Evolutionary conservation across 352 stramenopile species (phyloP), one percentile per base, ranked within the genome.

Genomic region (Phytopythium cucurbitacearum): DNA sequence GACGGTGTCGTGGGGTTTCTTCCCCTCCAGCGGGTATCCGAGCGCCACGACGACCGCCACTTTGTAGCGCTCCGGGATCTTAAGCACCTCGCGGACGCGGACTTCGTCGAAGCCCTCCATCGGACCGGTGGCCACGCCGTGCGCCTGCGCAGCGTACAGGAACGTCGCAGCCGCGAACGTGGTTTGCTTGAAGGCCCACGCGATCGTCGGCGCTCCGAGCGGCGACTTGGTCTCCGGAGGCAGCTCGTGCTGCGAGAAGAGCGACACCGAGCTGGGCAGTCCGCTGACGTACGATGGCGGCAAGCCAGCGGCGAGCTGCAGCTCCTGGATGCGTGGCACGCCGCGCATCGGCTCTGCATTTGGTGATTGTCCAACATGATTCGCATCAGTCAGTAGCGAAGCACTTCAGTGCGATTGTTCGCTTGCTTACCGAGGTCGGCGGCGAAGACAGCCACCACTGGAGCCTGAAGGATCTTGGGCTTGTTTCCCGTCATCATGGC

Each of bases 181-280:
- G 3, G 80, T 84, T 45, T 87, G 73, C 67, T 93, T 93, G 65
- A 75, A 88, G 6, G 78, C 71, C 80, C 80, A 93, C 28, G 80
- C 80, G 40, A 82, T 69, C 3, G 73, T 73, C 7, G 78, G 73
- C 37, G 80, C 78, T 28, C 69, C 71, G 11, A 67, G 49, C 9
- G 78, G 80, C 50, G 54, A 45, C 77, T 72, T 63, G 79, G 68
- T 28, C 21, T 33, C n/a, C 34, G 43, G 16, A 5, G 16, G 43
- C 21, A 53, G 43, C 43, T 49, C 43, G 28, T 49, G 43, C 43
- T 49, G 32, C 1, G 82, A 80, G 42, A 93, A 91, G 11, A 88
- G 69, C 11, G 74, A 69, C 40, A 91, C 43, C 15, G 77, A 73
- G 32, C 84, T 61, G 41, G 67, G 68, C 42, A 95, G 59, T 21